Evolutionary conservation across 139 green algal species (phyloP).

Genomic region (Chara braunii): DNA sequence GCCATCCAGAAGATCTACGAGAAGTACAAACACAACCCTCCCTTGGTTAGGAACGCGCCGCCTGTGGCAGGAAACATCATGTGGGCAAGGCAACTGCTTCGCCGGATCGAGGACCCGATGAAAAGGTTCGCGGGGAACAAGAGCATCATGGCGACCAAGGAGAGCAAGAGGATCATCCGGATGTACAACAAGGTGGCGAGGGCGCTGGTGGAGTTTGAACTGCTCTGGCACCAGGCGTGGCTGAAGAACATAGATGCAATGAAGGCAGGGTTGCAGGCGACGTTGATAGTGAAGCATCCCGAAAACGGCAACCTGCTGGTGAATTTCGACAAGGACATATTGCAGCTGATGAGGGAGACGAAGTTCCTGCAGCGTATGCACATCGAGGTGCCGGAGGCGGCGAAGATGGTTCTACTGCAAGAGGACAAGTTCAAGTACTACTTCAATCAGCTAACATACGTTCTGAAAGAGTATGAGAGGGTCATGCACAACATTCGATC

Average conservation of each 20-base stretch:
- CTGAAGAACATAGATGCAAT: constrained; percentile 47
- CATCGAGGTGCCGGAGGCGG: constrained; percentile 68
- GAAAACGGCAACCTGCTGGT: constrained; percentile 62
- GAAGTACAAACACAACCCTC: constrained; percentile 74
- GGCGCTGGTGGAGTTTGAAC: constrained; percentile 87
- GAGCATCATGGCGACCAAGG: constrained; percentile 74
- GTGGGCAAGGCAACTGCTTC: constrained; percentile 83
- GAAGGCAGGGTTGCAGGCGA: constrained; percentile 66
- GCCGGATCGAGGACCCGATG: constrained; percentile 86
- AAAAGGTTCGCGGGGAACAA: constrained; percentile 68
- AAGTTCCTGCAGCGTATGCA: constrained; percentile 78
- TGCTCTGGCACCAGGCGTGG: constrained; percentile 71
- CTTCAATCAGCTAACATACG: constrained; percentile 69
- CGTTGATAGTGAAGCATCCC: constrained; percentile 76
- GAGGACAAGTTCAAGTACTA: constrained; percentile 76
- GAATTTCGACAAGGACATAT: constrained; percentile 83
- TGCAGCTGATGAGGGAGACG: constrained; percentile 79
- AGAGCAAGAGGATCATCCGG: constrained; percentile 76
- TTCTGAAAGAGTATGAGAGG: constrained; percentile 63
- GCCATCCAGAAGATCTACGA: constrained; percentile 82
- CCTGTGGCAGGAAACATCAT: constrained; percentile 78
- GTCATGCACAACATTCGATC: constrained; percentile 52
- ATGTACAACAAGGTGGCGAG: constrained; percentile 79
- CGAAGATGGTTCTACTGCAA: constrained; percentile 74
- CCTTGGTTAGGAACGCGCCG: constrained; percentile 70